Evolutionary conservation across 305 asterid genomes (phyloP).

Genomic region (Euphrasia arctica): DNA sequence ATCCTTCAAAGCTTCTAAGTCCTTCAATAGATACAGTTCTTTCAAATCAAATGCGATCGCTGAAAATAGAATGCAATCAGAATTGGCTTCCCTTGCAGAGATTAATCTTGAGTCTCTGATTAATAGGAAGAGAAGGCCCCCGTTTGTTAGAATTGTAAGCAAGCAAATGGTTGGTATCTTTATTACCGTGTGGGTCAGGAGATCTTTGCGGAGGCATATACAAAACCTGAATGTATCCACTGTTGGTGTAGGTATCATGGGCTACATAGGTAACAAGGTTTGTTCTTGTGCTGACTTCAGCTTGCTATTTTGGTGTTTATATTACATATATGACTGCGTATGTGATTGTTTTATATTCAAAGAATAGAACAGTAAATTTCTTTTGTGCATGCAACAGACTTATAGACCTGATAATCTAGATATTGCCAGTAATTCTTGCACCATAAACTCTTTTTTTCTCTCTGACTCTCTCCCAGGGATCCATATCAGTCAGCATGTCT

Average conservation of each 20-base stretch:
- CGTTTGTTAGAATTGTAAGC: constrained; percentile 85
- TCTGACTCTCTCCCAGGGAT: constrained; percentile 59
- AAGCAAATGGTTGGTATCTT: constrained; percentile 97
- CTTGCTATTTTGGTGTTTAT: not conserved
- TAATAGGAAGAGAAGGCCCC: constrained; percentile 71
- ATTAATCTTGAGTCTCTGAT: constrained; percentile 72
- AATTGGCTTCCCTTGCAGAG: constrained; percentile 49
- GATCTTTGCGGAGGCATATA: constrained; percentile 77
- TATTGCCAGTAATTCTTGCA: constrained; percentile 20
- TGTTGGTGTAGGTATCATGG: constrained; percentile 99
- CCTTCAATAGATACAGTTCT: constrained; percentile 54
- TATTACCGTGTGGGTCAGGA: constrained; percentile 85
- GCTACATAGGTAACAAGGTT: constrained; percentile 98
- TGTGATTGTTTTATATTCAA: not conserved
- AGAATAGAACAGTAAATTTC: not conserved
- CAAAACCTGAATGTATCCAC: constrained; percentile 77
- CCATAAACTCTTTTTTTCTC: constrained; percentile 25
- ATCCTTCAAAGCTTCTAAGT: constrained; percentile 53
- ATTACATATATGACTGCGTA: not conserved
- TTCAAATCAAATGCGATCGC: constrained; percentile 39
- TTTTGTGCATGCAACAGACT: not conserved
- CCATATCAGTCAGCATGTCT: constrained; percentile 94
- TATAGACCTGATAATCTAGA: not conserved
- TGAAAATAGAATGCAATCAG: constrained; percentile 37
- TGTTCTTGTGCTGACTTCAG: constrained; percentile 25